Conservation (phyloP, 2,329 filamentous ascomycete species). For the Aspergillus aculeatinus region DNA sequence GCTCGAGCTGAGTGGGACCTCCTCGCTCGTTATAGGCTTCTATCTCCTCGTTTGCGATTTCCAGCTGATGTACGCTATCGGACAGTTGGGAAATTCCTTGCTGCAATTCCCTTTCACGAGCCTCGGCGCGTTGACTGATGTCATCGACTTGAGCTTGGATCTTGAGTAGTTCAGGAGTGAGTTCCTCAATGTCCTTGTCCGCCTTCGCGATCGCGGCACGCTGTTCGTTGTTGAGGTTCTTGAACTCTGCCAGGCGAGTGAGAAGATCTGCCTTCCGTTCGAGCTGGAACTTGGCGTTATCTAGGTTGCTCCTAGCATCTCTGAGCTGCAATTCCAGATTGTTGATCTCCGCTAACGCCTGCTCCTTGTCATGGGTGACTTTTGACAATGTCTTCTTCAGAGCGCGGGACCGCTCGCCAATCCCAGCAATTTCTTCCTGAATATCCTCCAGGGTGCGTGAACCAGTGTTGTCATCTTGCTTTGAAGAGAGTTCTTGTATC, state of each 20-base stretch:
- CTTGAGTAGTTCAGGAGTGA: conserved; percentile 73
- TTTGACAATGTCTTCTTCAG: conserved; percentile 65
- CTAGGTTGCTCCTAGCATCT: conserved; percentile 71
- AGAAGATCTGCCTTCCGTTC: conserved; percentile 75
- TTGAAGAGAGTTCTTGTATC: conserved; percentile 71
- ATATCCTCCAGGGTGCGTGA: conserved; percentile 79
- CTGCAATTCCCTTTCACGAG: conserved; percentile 70
- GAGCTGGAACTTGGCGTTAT: conserved; percentile 68
- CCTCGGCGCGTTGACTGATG: conserved; percentile 66
- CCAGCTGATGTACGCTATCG: conserved; percentile 74
- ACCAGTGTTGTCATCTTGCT: conserved; percentile 66
- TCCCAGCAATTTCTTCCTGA: conserved; percentile 68
- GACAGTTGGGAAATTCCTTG: conserved; percentile 70
- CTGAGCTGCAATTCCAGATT: conserved; percentile 74
- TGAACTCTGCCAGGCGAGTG: conserved; percentile 70
- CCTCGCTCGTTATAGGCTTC: conserved; percentile 73
- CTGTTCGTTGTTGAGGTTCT: conserved; percentile 65
- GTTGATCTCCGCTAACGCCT: conserved; percentile 65
- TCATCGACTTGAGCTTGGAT: conserved; percentile 77
- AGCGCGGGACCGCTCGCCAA: conserved; percentile 65
- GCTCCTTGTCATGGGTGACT: conserved; percentile 68
- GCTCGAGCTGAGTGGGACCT: conserved; percentile 68
- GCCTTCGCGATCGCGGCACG: conserved; percentile 67
- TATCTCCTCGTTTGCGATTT: conserved; percentile 73
- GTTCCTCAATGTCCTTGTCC: conserved; percentile 70